Conservation (phyloP, 164 flowering plant species). For the Nymphaea colorata region DNA sequence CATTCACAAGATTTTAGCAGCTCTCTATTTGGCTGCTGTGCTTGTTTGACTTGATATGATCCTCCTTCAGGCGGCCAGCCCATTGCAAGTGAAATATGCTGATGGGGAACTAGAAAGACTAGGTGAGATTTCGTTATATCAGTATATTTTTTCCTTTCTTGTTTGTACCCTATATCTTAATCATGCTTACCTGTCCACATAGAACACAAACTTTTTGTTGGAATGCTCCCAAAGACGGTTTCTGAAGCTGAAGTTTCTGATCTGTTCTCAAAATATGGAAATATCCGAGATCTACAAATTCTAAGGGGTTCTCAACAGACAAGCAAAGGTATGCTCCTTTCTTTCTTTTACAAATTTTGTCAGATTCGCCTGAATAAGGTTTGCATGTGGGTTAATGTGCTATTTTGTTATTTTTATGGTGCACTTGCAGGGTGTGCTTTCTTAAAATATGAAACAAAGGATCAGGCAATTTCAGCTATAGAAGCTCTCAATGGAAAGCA, state of each 20-base stretch:
- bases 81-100: conserved; percentile 99
- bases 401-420: conserved; percentile 1
- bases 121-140: conserved; percentile 33
- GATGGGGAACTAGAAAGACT: conserved; percentile 99
- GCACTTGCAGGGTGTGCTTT: conserved; percentile 78
- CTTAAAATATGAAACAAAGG: conserved; percentile 92
- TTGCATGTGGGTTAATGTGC: too few relatives aligned
- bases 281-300: conserved; percentile 79
- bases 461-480: conserved; percentile 85
- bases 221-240: conserved; percentile 98
- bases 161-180: not conserved
- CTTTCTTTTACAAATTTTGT: not conserved
- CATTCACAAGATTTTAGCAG: not conserved
- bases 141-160: not conserved
- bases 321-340: conserved; percentile 58
- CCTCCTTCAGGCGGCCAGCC: conserved; percentile 84
- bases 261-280: conserved; percentile 76
- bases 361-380: too few relatives aligned
- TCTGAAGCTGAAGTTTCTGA: conserved; percentile 71
- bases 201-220: conserved; percentile 98
- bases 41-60: not conserved
- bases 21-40: not conserved
- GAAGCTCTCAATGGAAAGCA: conserved; percentile 87
- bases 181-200: conserved; percentile 3
- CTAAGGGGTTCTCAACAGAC: conserved; percentile 93